Conservation (phyloP, 2,329 filamentous ascomycete genomes). For the Septoria petroselini region DNA sequence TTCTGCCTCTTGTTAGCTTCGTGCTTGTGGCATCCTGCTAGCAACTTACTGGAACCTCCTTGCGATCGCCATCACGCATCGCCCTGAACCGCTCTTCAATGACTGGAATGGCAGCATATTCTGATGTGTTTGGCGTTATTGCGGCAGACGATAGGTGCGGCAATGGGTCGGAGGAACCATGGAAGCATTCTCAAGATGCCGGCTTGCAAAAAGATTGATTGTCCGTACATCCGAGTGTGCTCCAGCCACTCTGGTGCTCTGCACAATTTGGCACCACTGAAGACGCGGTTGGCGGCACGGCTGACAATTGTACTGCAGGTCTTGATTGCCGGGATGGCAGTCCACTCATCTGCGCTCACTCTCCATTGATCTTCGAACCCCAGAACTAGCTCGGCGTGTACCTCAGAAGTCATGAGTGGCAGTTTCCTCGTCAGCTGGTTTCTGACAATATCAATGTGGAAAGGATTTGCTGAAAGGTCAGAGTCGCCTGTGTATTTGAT, state of each 20-base stretch:
- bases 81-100: slow-evolving; percentile 9
- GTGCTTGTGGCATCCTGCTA: not conserved
- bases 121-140: slow-evolving; percentile 1
- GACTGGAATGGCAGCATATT: not conserved
- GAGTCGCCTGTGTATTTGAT: slow-evolving; percentile 17
- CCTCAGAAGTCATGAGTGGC: slow-evolving; percentile 20
- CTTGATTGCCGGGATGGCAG: slow-evolving; percentile 5
- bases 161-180: not conserved
- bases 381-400: slow-evolving; percentile 17
- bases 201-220: slow-evolving; percentile 17
- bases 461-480: slow-evolving; percentile 8
- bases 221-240: slow-evolving; percentile 15
- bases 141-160: slow-evolving; percentile 1
- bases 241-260: slow-evolving; percentile 22
- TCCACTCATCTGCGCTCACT: slow-evolving; percentile 4
- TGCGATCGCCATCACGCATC: not conserved
- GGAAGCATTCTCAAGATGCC: slow-evolving; percentile 21
- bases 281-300: slow-evolving; percentile 25
- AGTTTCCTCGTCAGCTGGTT: slow-evolving; percentile 25
- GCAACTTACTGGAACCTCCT: slow-evolving; percentile 6
- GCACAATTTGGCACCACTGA: slow-evolving; percentile 25
- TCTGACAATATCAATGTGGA: slow-evolving; percentile 20
- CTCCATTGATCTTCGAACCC: slow-evolving; percentile 23
- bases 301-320: slow-evolving; percentile 21
- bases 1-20: slow-evolving; percentile 5